phyloP scores from a whole-genome alignment of 192 early-diverging fungal genomes.

The Umbelopsis sp. region DNA sequence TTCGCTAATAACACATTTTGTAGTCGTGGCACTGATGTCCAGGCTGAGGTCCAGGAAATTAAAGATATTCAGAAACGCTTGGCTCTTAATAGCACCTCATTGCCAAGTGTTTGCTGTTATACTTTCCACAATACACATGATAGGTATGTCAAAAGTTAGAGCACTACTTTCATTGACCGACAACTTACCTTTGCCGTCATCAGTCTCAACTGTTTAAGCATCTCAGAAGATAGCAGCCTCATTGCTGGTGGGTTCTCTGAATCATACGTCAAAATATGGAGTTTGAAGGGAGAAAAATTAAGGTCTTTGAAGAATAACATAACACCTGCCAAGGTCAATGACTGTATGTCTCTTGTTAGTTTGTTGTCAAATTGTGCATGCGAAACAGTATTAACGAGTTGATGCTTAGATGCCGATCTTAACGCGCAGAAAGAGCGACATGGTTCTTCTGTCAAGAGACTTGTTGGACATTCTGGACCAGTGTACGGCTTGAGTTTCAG shows the following conservation, averaged over 20 bases:
- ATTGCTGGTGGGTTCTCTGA: constrained; percentile 93
- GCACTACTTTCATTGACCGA: not conserved
- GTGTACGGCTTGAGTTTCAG: constrained; percentile 89
- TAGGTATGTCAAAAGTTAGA: constrained; percentile 37
- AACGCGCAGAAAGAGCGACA: constrained; percentile 62
- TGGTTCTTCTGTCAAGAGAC: constrained; percentile 59
- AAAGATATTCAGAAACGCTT: constrained; percentile 79
- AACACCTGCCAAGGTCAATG: constrained; percentile 56
- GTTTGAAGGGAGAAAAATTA: constrained; percentile 76
- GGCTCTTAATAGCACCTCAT: constrained; percentile 60
- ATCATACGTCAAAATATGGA: constrained; percentile 93
- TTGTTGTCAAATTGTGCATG: no score
- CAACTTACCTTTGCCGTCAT: not conserved
- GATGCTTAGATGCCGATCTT: constrained; percentile 51
- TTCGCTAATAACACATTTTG: not conserved
- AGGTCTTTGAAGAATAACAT: constrained; percentile 65
- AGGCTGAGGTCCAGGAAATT: constrained; percentile 74
- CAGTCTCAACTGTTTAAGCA: constrained; percentile 81
- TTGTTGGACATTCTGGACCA: constrained; percentile 91
- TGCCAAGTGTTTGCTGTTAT: constrained; percentile 92
- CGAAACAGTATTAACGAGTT: not conserved
- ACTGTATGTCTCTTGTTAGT: constrained; percentile 35
- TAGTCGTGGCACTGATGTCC: constrained; percentile 81
- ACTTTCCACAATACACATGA: constrained; percentile 95
- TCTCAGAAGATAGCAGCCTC: constrained; percentile 80